Conservation (phyloP, 176 grass and related monocot species). For the Rhynchospora tenuis region DNA sequence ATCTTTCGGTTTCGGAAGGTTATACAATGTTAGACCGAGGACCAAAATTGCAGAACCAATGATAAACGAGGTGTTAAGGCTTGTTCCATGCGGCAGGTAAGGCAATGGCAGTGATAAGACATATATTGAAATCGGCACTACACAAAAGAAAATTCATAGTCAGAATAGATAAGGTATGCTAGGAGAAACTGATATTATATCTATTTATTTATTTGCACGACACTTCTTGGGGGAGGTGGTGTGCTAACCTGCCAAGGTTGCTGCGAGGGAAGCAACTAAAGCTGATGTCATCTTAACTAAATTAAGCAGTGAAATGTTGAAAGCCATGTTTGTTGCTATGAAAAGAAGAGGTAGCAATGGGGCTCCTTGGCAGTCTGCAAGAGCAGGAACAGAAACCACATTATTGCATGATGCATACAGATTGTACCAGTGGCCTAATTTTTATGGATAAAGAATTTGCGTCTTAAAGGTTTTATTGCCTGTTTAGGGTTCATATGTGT, state of each 20-base stretch:
- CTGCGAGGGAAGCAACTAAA: slow-evolving; percentile 68
- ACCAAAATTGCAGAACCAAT: slow-evolving; percentile 57
- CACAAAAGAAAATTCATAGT: slow-evolving; percentile 17
- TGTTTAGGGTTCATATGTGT: background rate
- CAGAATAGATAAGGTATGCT: background rate
- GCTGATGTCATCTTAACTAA: slow-evolving; percentile 94
- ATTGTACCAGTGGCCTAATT: background rate
- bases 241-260: slow-evolving; percentile 74
- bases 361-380: slow-evolving; percentile 83
- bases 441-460: background rate
- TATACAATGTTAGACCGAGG: slow-evolving; percentile 68
- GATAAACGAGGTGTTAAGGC: slow-evolving; percentile 52
- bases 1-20: slow-evolving; percentile 44
- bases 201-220: background rate
- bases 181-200: background rate
- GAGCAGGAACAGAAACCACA: background rate
- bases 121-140: slow-evolving; percentile 81
- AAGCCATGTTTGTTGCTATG: slow-evolving; percentile 78
- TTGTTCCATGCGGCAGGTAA: slow-evolving; percentile 52
- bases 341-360: slow-evolving; percentile 69
- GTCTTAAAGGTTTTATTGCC: background rate
- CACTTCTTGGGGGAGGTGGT: background rate
- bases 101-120: slow-evolving; percentile 69
- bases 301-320: slow-evolving; percentile 87
- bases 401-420: background rate